phyloP scores from a whole-genome alignment of 2,329 filamentous ascomycete species.

The Verticillium longisporum region DNA sequence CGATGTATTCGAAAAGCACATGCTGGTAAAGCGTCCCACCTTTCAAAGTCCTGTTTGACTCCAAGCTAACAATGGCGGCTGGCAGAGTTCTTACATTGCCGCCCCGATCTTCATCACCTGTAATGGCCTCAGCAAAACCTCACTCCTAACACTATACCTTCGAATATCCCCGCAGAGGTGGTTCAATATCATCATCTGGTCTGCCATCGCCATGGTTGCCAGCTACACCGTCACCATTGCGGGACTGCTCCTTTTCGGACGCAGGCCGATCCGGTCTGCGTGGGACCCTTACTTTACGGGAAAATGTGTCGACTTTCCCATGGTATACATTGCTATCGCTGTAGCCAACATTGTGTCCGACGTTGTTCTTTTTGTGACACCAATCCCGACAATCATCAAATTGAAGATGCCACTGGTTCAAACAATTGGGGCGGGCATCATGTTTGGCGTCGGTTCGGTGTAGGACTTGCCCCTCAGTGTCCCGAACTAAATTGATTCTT shows the following conservation, averaged over 20 bases:
- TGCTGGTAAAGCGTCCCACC: constrained; percentile 8
- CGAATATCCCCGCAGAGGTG: constrained; percentile 22
- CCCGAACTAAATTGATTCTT: not conserved
- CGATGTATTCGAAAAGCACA: constrained; percentile 10
- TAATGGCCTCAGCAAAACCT: constrained; percentile 26
- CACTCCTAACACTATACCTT: constrained; percentile 26
- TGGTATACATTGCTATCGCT: constrained; percentile 41
- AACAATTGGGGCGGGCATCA: constrained; percentile 32
- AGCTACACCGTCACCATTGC: constrained; percentile 19
- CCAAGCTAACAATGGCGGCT: too few relatives aligned
- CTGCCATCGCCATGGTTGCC: constrained; percentile 18
- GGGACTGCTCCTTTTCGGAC: constrained; percentile 13
- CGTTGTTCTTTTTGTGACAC: constrained; percentile 35
- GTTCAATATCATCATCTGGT: constrained; percentile 20
- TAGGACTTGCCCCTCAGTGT: not conserved
- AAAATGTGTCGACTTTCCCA: constrained; percentile 32
- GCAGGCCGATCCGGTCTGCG: constrained; percentile 10
- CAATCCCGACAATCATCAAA: constrained; percentile 33
- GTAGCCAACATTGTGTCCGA: constrained; percentile 39
- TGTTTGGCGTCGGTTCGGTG: constrained; percentile 34
- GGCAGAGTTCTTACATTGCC: constrained; percentile 18
- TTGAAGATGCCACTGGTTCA: constrained; percentile 37
- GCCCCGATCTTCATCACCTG: constrained; percentile 22
- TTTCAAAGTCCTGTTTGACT: not conserved
- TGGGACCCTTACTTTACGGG: constrained; percentile 15